Evolutionary conservation across 225 moss, liverwort and hornwort species (phyloP).

Genomic region (Bryum argenteum): DNA sequence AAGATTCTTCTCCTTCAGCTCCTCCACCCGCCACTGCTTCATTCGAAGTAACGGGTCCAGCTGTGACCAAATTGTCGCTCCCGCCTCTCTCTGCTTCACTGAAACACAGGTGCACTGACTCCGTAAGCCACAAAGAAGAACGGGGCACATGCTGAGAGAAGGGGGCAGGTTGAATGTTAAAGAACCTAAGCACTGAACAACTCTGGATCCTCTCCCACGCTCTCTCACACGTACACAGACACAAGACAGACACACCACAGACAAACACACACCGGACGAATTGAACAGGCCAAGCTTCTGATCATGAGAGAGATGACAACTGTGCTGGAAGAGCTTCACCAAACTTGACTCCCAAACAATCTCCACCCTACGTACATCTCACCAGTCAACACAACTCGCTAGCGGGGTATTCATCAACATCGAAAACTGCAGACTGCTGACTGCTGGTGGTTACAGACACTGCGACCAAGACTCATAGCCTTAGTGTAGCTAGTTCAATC

Average conservation of each 20-base stretch:
- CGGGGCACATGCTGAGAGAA: not conserved
- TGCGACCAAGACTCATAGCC: too few species aligned
- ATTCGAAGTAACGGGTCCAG: constrained; percentile 46
- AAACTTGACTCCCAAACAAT: constrained; percentile 63
- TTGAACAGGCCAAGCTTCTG: constrained; percentile 59
- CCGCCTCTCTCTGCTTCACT: constrained; percentile 63
- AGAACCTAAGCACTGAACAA: not conserved
- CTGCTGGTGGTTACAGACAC: too few species aligned
- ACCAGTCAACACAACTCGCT: not conserved
- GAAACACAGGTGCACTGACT: constrained; percentile 3
- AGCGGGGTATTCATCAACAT: too few species aligned
- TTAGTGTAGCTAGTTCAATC: too few species aligned
- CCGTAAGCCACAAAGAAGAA: not conserved
- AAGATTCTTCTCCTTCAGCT: constrained; percentile 31
- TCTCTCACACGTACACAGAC: too few species aligned
- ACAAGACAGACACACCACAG: not conserved
- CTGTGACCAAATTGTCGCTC: constrained; percentile 37
- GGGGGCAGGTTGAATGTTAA: not conserved
- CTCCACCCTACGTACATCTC: constrained; percentile 60
- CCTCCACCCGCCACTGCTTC: constrained; percentile 38
- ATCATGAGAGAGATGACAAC: constrained; percentile 43
- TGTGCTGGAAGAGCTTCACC: constrained; percentile 25
- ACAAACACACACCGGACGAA: constrained; percentile 14
- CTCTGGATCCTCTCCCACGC: constrained; percentile 11
- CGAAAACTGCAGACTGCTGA: too few species aligned